Conservation (phyloP, 2,329 filamentous ascomycete genomes). For the Pseudocercospora crystallina region DNA sequence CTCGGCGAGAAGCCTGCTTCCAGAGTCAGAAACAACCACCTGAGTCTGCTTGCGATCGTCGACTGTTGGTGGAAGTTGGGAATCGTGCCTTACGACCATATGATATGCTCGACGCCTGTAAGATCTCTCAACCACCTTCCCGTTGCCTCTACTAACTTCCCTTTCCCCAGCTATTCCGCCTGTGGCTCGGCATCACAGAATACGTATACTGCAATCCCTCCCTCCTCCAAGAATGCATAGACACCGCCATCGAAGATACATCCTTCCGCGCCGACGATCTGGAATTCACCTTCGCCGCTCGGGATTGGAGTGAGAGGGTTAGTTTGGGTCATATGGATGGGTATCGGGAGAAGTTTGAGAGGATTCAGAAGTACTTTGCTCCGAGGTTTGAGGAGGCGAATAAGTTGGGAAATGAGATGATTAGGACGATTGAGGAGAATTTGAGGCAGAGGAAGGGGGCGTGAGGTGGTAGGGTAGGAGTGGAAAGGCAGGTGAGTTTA, state of each 20-base stretch:
- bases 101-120: slow-evolving; percentile 95
- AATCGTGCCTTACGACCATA: slow-evolving; percentile 97
- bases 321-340: slow-evolving; percentile 87
- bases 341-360: slow-evolving; percentile 87
- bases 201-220: slow-evolving; percentile 84
- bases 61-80: slow-evolving; percentile 95
- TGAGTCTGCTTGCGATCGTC: slow-evolving; percentile 91
- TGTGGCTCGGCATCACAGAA: slow-evolving; percentile 96
- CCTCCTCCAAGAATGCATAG: slow-evolving; percentile 75
- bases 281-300: slow-evolving; percentile 95
- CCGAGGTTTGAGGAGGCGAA: slow-evolving; percentile 85
- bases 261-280: slow-evolving; percentile 94
- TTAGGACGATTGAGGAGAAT: slow-evolving; percentile 88
- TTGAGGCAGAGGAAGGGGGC: slow-evolving; percentile 41
- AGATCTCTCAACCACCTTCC: slow-evolving; percentile 32
- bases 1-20: slow-evolving; percentile 68
- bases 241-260: slow-evolving; percentile 83
- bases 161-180: slow-evolving; percentile 70
- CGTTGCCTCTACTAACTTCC: not conserved
- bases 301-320: slow-evolving; percentile 94
- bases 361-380: slow-evolving; percentile 87
- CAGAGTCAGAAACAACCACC: slow-evolving; percentile 83
- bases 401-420: slow-evolving; percentile 91
- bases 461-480: too few relatives aligned
- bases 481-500: too few relatives aligned